phyloP scores from a whole-genome alignment of 169 alveolate genomes.

The Hepatocystis sp. region DNA sequence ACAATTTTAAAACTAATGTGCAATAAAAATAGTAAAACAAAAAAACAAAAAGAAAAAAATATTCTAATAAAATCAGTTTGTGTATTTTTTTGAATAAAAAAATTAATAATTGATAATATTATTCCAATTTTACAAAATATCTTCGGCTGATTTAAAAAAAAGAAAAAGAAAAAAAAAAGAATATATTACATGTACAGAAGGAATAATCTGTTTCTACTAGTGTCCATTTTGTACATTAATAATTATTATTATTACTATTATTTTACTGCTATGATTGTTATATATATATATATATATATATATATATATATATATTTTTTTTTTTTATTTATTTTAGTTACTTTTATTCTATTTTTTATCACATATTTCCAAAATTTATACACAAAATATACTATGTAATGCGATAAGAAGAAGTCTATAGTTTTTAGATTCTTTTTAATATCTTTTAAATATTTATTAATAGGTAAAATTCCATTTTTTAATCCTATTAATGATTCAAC shows the following conservation, averaged over 20 bases:
- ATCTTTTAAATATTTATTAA: slow-evolving; percentile 26
- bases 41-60: slow-evolving; percentile 27
- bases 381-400: slow-evolving; percentile 24
- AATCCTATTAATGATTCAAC: slow-evolving; percentile 52
- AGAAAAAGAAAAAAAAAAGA: too few species aligned
- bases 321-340: slow-evolving; percentile 7
- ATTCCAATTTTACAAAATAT: slow-evolving; percentile 68
- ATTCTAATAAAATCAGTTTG: slow-evolving; percentile 50
- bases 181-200: not conserved
- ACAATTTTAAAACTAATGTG: slow-evolving; percentile 57
- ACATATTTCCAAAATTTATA: slow-evolving; percentile 59
- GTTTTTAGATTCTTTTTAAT: slow-evolving; percentile 17
- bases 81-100: slow-evolving; percentile 44
- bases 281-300: too few species aligned
- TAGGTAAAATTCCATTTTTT: slow-evolving; percentile 41
- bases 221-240: too few species aligned
- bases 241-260: too few species aligned
- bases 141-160: slow-evolving; percentile 39
- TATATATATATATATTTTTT: too few species aligned
- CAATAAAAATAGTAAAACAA: slow-evolving; percentile 27
- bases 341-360: slow-evolving; percentile 39
- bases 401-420: slow-evolving; percentile 33
- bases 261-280: too few species aligned
- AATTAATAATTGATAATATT: slow-evolving; percentile 41
- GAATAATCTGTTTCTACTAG: not conserved